Evolutionary conservation across 345 rosid genomes (phyloP).

Genomic region (Linum tenue): DNA sequence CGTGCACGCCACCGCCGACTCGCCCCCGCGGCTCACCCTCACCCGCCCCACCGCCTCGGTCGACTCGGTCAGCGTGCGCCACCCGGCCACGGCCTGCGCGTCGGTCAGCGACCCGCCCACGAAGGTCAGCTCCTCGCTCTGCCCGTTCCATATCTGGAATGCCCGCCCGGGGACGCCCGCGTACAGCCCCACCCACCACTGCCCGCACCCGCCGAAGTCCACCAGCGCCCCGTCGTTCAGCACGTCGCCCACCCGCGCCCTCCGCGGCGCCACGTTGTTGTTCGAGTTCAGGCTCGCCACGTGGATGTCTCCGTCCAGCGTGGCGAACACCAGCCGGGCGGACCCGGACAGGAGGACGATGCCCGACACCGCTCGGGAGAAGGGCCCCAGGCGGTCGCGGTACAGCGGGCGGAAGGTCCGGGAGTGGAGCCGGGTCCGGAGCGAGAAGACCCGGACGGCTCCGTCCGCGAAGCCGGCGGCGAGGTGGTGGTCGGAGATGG

Average conservation of each 20-base stretch:
- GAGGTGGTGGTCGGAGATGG: constrained; percentile 63
- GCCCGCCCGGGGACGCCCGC: constrained; percentile 75
- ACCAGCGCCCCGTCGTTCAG: constrained; percentile 64
- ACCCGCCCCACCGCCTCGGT: constrained; percentile 61
- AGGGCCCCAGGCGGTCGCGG: constrained; percentile 56
- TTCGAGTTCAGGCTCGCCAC: constrained; percentile 31
- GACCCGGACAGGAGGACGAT: constrained; percentile 35
- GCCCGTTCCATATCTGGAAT: constrained; percentile 63
- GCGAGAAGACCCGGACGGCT: constrained; percentile 60
- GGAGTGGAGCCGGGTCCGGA: constrained; percentile 43
- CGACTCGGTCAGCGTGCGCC: constrained; percentile 62
- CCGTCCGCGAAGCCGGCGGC: constrained; percentile 89
- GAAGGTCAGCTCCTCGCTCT: constrained; percentile 36
- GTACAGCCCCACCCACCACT: constrained; percentile 89
- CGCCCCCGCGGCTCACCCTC: constrained; percentile 35
- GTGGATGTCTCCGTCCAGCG: constrained; percentile 69
- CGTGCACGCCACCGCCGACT: constrained; percentile 68
- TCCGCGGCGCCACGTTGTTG: constrained; percentile 27
- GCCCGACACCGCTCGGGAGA: constrained; percentile 72
- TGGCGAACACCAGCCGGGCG: constrained; percentile 48
- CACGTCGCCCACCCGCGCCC: constrained; percentile 49
- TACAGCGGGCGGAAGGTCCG: constrained; percentile 52
- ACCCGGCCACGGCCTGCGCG: constrained; percentile 59
- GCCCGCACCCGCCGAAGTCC: constrained; percentile 66
- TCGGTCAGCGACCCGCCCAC: constrained; percentile 58